Base-by-base conservation (phyloP, 306 rosid genomes). In the Prunus campanulata region DNA sequence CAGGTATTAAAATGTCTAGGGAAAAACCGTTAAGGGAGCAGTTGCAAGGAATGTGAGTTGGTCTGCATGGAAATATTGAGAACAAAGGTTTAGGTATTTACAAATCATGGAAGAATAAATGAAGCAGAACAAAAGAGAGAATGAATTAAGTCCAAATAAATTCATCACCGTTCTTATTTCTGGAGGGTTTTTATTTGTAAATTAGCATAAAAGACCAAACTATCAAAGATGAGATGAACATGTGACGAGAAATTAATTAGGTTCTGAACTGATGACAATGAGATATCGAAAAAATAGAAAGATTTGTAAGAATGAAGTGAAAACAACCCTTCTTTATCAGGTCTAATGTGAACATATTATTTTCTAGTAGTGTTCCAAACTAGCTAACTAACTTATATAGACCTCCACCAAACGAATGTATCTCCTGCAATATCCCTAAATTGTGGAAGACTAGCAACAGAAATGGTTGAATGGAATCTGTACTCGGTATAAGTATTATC, bases 21-120 rank as follows among this genome's bases (percentile, higher is more conserved):
- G 63, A 12, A 82, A 39, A 66, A 79, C 25, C 20, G 44, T 32
- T 57, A 22, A 70, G 32, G 74, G 48, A 74, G 22, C 74, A 68
- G 19, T 48, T 18, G 49, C 44, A 29, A 13, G 67, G 42, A 14
- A 62, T 15, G 18, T 62, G 20, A 62, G 11, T 27, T 30, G 67
- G 44, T 22, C 30, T 22, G 24, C 35, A 25, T 25, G 32, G 14
- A 60, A 60, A 22, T 60, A 60, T 25, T 60, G 65, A 60, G 14
- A 71, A 78, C 48, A 74, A 59, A 13, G 25, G 49, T 32, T 57
- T 76, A 24, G 19, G 20, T 9, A 20, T 48, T 10, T 27, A 61
- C 61, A 27, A 24, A 15, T 27, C 57, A 75, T 29, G 35, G 47
- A 60, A 30, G 30, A 25, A 27, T 16, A 25, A 16, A 27, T 42